Evolutionary conservation across 1,284 basidiomycete genomes (phyloP).

Genomic region (Ustilago nuda): DNA sequence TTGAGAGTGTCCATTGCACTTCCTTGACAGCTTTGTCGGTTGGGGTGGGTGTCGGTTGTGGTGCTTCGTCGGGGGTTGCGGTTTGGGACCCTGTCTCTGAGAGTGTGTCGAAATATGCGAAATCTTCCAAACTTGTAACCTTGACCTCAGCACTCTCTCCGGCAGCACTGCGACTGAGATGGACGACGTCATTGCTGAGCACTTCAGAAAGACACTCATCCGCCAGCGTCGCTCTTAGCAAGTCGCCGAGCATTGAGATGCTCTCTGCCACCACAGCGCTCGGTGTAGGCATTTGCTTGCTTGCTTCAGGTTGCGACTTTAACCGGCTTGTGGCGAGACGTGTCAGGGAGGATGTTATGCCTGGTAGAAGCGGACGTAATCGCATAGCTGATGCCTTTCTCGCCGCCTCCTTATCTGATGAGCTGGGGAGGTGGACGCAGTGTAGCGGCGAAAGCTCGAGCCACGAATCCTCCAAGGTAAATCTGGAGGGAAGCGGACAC

Average conservation of each 20-base stretch:
- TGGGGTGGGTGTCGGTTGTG: background rate
- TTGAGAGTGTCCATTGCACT: slow-evolving; percentile 32
- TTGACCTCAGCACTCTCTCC: background rate
- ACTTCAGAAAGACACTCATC: slow-evolving; percentile 10
- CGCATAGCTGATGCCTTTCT: slow-evolving; percentile 8
- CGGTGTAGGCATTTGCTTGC: slow-evolving; percentile 17
- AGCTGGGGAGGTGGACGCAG: background rate
- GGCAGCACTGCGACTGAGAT: background rate
- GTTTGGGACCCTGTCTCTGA: background rate
- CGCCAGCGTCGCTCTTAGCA: slow-evolving; percentile 23
- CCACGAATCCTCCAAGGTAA: background rate
- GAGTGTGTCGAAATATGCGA: slow-evolving; percentile 4
- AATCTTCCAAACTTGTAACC: slow-evolving; percentile 25
- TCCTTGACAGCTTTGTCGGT: slow-evolving; percentile 8
- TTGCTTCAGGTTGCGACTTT: slow-evolving; percentile 15
- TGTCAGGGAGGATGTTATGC: slow-evolving; percentile 41
- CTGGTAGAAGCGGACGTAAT: slow-evolving; percentile 34
- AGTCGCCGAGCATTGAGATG: slow-evolving; percentile 21
- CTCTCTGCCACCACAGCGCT: slow-evolving; percentile 20
- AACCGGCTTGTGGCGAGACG: slow-evolving; percentile 31
- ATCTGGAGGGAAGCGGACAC: slow-evolving; percentile 9
- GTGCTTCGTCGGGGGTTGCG: background rate
- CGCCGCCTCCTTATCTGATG: background rate
- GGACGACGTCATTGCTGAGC: background rate
- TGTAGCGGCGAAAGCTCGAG: slow-evolving; percentile 6